Base-by-base conservation (phyloP, 2,329 filamentous ascomycete genomes). In the Davidsoniella australis region DNA sequence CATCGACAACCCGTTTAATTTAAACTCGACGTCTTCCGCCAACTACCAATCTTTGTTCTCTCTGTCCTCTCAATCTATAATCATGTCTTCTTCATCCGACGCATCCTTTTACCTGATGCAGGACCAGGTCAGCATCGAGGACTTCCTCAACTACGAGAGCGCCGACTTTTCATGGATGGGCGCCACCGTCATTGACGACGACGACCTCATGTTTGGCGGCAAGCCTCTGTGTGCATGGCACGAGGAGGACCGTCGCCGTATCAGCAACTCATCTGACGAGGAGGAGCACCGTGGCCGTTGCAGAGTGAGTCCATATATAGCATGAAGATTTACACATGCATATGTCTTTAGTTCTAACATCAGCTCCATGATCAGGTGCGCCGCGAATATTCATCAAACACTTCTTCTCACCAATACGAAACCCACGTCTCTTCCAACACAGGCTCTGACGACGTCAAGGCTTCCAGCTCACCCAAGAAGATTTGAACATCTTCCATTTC, bases 191-290 rank as follows among this genome's bases (percentile, higher is more conserved):
- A 78, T 78, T 56, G 73, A 78, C 50, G 74, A 78, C 57, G 73
- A 76, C 50, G 74, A 78, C 55, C 64, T 78, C 37, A 76, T 68
- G 59, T 78, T 77, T 56, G 72, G 73, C 50, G 74, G 74, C 56
- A 78, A 77, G 67, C 66, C 72, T 38, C 60, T 78, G 40, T 73
- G 72, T 59, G 63, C 68, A 14, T 76, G 73, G 73, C 75, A 78
- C 59, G 74, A 78, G 61, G 74, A 78, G 62, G 72, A 75, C 54
- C 66, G 71, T 40, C 62, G 66, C 45, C 61, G 65, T 16, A 59
- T 67, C 47, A 66, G 63, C 61, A 62, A 59, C 46, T 62, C 62
- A 44, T 62, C 65, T 23, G 67, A 65, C 41, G 59, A 63, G 42
- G 61, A 66, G 57, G 60, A 64, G 59, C 57, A 61, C 14, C 59